phyloP scores from a whole-genome alignment of 2,329 filamentous ascomycete genomes.

The Colletotrichum tropicale region DNA sequence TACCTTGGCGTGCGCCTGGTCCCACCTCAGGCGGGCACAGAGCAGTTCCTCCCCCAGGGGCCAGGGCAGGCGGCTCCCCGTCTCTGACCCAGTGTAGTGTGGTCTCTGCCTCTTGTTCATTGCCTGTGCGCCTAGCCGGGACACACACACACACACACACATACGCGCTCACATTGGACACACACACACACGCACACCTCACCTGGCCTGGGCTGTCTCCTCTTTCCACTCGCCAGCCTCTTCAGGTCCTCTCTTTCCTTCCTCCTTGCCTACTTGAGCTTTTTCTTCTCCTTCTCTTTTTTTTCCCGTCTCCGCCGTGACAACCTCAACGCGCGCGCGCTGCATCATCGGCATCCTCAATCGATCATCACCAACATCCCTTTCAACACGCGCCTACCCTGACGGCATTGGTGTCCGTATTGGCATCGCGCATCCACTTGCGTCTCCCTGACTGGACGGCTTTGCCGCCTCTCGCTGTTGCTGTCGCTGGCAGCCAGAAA shows the following conservation, averaged over 20 bases:
- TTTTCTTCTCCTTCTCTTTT: slow-evolving; percentile 12
- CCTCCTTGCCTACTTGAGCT: slow-evolving; percentile 11
- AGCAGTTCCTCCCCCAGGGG: slow-evolving; percentile 12
- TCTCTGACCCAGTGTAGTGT: not conserved
- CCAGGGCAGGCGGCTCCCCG: slow-evolving; percentile 16
- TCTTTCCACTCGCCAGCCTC: slow-evolving; percentile 21
- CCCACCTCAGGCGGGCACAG: slow-evolving; percentile 1
- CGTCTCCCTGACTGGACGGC: slow-evolving; percentile 14
- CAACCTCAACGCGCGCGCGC: slow-evolving; percentile 15
- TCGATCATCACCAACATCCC: not conserved
- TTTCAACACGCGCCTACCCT: not conserved
- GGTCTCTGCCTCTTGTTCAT: not conserved
- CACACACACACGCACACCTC: not conserved
- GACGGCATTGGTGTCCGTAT: slow-evolving; percentile 1
- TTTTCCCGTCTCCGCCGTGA: slow-evolving; percentile 11
- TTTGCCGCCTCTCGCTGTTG: slow-evolving; percentile 7
- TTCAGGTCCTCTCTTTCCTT: slow-evolving; percentile 14
- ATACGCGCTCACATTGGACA: not conserved
- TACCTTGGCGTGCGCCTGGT: slow-evolving; percentile 8
- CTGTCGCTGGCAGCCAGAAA: slow-evolving; percentile 1
- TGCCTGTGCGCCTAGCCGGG: not conserved
- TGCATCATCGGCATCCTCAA: not conserved
- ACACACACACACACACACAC: not conserved
- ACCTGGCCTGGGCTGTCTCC: not conserved
- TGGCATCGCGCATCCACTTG: slow-evolving; percentile 6